These are phyloP conservation scores for Sugiyamaella sp. DNA, from an alignment of 1,139 yeast species.

Conservation along the genomic window DNA sequence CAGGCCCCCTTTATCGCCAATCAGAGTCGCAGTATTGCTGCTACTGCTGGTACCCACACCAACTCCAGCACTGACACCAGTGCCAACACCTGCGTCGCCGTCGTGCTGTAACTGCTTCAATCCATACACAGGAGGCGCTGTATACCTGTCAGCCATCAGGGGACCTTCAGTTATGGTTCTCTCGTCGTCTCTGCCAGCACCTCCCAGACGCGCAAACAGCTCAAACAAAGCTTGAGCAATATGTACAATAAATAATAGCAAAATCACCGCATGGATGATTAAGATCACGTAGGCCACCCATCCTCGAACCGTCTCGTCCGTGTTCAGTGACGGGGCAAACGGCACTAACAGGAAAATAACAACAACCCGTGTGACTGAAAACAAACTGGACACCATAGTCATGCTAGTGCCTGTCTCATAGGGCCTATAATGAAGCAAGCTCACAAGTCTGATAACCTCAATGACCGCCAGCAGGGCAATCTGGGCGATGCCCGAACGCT, in stretches of 20 bases:
- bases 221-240: slow-evolving; percentile 39
- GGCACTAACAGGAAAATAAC: slow-evolving; percentile 39
- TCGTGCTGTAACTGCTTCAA: slow-evolving; percentile 11
- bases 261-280: slow-evolving; percentile 39
- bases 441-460: slow-evolving; percentile 36
- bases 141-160: slow-evolving; percentile 3
- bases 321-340: slow-evolving; percentile 35
- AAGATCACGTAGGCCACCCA: slow-evolving; percentile 44
- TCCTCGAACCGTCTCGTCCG: slow-evolving; percentile 33
- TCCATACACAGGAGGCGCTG: slow-evolving; percentile 8
- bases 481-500: slow-evolving; percentile 44
- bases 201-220: slow-evolving; percentile 35
- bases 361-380: slow-evolving; percentile 35
- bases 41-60: neutral
- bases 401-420: slow-evolving; percentile 39
- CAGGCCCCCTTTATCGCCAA: slow-evolving; percentile 7
- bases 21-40: neutral
- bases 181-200: slow-evolving; percentile 27
- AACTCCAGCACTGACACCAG: neutral
- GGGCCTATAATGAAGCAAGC: slow-evolving; percentile 36
- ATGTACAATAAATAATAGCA: slow-evolving; percentile 38
- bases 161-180: slow-evolving; percentile 5
- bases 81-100: slow-evolving; percentile 9
- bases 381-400: slow-evolving; percentile 34
- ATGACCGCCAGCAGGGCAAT: slow-evolving; percentile 38